phyloP scores from a whole-genome alignment of 2,329 filamentous ascomycete genomes.

The Pseudogymnoascus verrucosus region DNA sequence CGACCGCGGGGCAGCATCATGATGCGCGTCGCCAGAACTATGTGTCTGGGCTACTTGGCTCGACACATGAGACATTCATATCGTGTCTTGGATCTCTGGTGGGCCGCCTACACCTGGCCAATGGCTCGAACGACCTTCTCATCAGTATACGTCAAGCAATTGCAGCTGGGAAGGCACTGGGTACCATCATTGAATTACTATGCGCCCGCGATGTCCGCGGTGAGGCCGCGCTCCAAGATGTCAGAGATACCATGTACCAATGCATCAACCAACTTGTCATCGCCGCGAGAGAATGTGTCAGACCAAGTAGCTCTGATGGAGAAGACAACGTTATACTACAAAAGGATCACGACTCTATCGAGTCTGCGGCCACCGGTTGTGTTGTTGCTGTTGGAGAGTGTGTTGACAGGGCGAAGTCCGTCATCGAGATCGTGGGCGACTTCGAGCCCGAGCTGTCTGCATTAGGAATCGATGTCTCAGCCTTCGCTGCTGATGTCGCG shows the following conservation, averaged over 20 bases:
- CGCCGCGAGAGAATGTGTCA: slow-evolving; percentile 72
- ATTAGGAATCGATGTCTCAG: slow-evolving; percentile 47
- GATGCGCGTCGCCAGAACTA: slow-evolving; percentile 52
- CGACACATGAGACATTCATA: slow-evolving; percentile 79
- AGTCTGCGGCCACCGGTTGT: slow-evolving; percentile 74
- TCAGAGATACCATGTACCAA: slow-evolving; percentile 69
- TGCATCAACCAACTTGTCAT: slow-evolving; percentile 73
- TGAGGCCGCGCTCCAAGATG: slow-evolving; percentile 57
- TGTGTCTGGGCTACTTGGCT: slow-evolving; percentile 73
- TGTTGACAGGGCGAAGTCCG: slow-evolving; percentile 73
- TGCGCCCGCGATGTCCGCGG: slow-evolving; percentile 67
- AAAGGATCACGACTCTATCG: slow-evolving; percentile 66
- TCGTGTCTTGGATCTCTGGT: slow-evolving; percentile 91
- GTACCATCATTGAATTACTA: slow-evolving; percentile 74
- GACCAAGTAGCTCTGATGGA: slow-evolving; percentile 56
- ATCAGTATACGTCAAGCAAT: slow-evolving; percentile 77
- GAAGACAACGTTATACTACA: slow-evolving; percentile 72
- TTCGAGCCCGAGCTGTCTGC: slow-evolving; percentile 64
- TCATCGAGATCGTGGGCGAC: slow-evolving; percentile 83
- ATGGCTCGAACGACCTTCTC: slow-evolving; percentile 76
- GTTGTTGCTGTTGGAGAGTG: slow-evolving; percentile 88
- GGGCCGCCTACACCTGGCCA: slow-evolving; percentile 79
- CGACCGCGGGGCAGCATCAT: slow-evolving; percentile 44
- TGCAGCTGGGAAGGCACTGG: slow-evolving; percentile 68
- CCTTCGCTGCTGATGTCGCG: not conserved